Evolutionary conservation across 2,329 filamentous ascomycete genomes (phyloP).

Genomic region (Dactylellina leptospora): DNA sequence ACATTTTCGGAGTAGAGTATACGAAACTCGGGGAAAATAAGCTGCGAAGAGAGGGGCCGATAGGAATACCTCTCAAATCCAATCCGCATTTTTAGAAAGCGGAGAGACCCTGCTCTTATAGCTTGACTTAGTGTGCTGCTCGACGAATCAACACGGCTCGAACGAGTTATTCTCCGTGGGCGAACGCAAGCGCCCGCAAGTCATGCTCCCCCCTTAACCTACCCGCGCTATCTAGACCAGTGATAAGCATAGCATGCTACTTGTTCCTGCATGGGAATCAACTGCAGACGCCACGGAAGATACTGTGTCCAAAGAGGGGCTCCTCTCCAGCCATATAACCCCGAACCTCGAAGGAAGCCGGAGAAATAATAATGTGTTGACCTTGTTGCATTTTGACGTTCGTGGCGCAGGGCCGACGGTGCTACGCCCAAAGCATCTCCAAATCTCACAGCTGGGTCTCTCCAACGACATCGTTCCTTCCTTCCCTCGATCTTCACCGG

Average conservation of each 20-base stretch:
- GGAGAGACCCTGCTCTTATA: conserved; percentile 10
- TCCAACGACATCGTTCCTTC: neutral
- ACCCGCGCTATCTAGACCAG: neutral
- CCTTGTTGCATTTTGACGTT: conserved; percentile 36
- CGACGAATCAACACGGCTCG: conserved; percentile 5
- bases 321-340: neutral
- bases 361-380: conserved; percentile 26
- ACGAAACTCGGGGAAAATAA: neutral
- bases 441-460: conserved; percentile 17
- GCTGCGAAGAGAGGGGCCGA: neutral
- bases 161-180: neutral
- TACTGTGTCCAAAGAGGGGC: neutral
- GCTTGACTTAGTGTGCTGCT: neutral
- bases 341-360: neutral
- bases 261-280: neutral
- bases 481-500: too few species aligned
- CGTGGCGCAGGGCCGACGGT: conserved; percentile 5
- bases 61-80: neutral
- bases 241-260: neutral
- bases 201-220: conserved; percentile 3
- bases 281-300: neutral
- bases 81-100: neutral
- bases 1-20: neutral
- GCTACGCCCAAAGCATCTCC: conserved; percentile 18
- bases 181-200: conserved; percentile 1